Evolutionary conservation across 2,329 filamentous ascomycete species (phyloP).

Genomic region (Pseudogymnoascus pannorum): DNA sequence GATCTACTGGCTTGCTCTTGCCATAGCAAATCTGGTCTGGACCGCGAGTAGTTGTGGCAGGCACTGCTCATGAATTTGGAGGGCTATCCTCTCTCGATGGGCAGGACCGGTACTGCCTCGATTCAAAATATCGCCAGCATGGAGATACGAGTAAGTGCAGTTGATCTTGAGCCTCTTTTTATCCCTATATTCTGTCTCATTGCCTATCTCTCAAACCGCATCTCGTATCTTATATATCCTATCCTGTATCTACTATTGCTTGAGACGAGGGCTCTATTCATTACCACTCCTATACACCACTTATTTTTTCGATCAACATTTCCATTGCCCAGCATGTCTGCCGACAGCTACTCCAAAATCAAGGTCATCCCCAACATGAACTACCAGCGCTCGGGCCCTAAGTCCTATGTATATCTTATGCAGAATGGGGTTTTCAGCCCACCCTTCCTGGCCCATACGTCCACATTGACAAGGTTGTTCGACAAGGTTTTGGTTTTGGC

Average conservation of each 20-base stretch:
- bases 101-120: neutral
- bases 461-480: constrained; percentile 36
- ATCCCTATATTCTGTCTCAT: neutral
- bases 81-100: neutral
- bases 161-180: neutral
- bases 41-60: neutral
- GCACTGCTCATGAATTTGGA: neutral
- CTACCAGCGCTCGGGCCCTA: constrained; percentile 51
- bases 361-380: constrained; percentile 49
- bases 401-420: constrained; percentile 55
- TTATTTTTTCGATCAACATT: neutral
- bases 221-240: neutral
- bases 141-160: neutral
- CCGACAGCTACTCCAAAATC: constrained; percentile 35
- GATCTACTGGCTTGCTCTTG: neutral
- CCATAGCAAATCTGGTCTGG: neutral
- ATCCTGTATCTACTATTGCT: neutral
- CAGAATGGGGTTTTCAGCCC: constrained; percentile 55
- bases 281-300: neutral
- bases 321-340: constrained; percentile 20
- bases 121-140: neutral
- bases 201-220: neutral
- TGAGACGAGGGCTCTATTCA: neutral
- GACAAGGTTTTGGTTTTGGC: constrained; percentile 36
- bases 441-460: constrained; percentile 57